Percentiles rank a stretch among this genome's conserved stretches.
These are phyloP conservation scores for Penicillium brasilianum DNA, from an alignment of 2,329 filamentous ascomycete species.

Conservation along the genomic window DNA sequence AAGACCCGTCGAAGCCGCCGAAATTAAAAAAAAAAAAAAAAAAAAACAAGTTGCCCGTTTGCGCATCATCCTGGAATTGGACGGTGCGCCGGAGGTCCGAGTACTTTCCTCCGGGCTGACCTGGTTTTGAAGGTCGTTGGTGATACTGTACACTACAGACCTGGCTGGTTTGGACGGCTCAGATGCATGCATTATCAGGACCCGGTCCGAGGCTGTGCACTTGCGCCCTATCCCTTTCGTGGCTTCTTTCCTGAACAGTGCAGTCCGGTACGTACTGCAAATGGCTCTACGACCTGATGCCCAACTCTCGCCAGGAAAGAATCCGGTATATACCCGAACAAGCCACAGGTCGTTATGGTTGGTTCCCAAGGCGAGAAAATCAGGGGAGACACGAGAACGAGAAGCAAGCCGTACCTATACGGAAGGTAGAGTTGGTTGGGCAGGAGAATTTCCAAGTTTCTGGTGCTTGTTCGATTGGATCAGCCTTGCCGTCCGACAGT, in stretches of 20 bases:
- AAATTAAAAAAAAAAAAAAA: no score
- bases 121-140: not conserved
- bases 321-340: not conserved
- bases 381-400: not conserved
- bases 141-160: not conserved
- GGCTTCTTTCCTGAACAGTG: not conserved
- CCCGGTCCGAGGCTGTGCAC: conserved; percentile 15
- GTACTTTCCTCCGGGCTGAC: conserved; percentile 12
- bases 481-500: not conserved
- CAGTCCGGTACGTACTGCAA: not conserved
- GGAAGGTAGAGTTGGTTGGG: not conserved
- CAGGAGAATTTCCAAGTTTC: not conserved
- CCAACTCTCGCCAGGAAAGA: not conserved
- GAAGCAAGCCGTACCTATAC: not conserved
- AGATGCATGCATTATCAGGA: conserved; percentile 5
- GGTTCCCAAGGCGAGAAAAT: not conserved
- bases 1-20: conserved; percentile 25
- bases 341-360: not conserved
- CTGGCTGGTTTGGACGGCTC: not conserved
- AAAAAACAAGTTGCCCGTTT: conserved; percentile 12
- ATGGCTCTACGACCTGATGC: not conserved
- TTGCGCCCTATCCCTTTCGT: not conserved
- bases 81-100: conserved; percentile 23
- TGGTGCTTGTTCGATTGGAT: not conserved
- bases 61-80: conserved; percentile 21